Evolutionary conservation across 2,329 filamentous ascomycete species (phyloP), one percentile per base, ranked within the genome.

Genomic region (Bipolaris cookei): DNA sequence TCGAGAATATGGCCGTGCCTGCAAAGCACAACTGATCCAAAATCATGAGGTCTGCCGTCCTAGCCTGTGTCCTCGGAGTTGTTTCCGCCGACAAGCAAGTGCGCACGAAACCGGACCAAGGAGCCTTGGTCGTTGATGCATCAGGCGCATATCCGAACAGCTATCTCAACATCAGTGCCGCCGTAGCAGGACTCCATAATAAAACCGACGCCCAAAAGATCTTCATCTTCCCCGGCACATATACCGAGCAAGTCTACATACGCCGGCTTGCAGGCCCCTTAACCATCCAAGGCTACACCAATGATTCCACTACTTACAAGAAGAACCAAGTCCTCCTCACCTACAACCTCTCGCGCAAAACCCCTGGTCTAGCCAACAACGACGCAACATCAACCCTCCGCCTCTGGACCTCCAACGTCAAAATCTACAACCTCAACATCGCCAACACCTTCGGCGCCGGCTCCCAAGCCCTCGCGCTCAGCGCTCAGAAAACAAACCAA

Each of bases 381-480:
- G 85, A 88, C 58, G 72, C 71, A 51, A 86, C 80, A 10, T 76
- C 71, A 4, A 83, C 81, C 0, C 66, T 82, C 5, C 75, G 80
- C 28, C 74, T 77, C 7, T 74, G 72, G 66, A 79, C 82, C 1
- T 69, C 68, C 1, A 79, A 83, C 58, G 80, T 87, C 50, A 82
- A 80, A 58, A 66, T 87, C 8, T 88, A 88, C 74, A 88, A 88
- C 56, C 73, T 88, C 60, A 83, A 85, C 65, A 76, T 84, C 3
- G 79, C 78, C 47, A 85, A 85, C 51, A 65, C 64, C 1, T 64
- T 61, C 44, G 68, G 68, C 18, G n/a, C 51, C 4, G 65, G 42
- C 6, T 59, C 62, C 1, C 63, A 84, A 64, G 82, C 80, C 6
- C 75, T 85, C 41, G 83, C 84, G 0, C 60, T 86, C 4, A 79